phyloP scores from a whole-genome alignment of 345 rosid genomes.

The Psidium friedrichsthalianum region DNA sequence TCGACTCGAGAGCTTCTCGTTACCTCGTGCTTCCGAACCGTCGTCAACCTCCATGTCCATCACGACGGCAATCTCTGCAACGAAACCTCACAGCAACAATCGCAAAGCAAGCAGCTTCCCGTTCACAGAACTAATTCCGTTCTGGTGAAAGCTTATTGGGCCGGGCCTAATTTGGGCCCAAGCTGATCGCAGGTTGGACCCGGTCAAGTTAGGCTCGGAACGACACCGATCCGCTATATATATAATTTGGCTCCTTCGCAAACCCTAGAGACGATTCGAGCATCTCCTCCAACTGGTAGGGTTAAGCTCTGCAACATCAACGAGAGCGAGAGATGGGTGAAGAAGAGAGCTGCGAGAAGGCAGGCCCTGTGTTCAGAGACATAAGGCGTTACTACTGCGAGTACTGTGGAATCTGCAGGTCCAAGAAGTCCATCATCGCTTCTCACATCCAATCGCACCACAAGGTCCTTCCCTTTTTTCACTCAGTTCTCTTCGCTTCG shows the following conservation, averaged over 20 bases:
- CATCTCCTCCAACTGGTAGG: not conserved
- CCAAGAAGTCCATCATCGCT: conserved; percentile 62
- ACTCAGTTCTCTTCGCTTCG: not conserved
- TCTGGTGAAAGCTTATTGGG: not conserved
- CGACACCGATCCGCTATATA: not conserved
- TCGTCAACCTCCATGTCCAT: conserved; percentile 36
- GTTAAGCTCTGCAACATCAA: not conserved
- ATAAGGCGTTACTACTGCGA: conserved; percentile 64
- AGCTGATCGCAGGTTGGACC: not conserved
- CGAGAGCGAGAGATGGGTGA: conserved; percentile 15
- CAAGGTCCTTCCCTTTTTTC: conserved; percentile 17
- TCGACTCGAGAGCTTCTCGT: not conserved
- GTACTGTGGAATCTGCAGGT: conserved; percentile 77
- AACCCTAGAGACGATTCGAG: not conserved
- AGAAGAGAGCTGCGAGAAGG: not conserved
- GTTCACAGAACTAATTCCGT: not conserved
- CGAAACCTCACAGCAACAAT: not conserved
- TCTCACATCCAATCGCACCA: conserved; percentile 51
- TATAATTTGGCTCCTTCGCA: not conserved
- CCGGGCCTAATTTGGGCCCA: not conserved
- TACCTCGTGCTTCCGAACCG: not conserved
- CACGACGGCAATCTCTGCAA: not conserved
- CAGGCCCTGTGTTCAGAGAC: conserved; percentile 27
- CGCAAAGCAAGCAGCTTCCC: not conserved
- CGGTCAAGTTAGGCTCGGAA: not conserved